phyloP scores from a whole-genome alignment of 176 grass and related monocot species.

The Aegilops longissima region DNA sequence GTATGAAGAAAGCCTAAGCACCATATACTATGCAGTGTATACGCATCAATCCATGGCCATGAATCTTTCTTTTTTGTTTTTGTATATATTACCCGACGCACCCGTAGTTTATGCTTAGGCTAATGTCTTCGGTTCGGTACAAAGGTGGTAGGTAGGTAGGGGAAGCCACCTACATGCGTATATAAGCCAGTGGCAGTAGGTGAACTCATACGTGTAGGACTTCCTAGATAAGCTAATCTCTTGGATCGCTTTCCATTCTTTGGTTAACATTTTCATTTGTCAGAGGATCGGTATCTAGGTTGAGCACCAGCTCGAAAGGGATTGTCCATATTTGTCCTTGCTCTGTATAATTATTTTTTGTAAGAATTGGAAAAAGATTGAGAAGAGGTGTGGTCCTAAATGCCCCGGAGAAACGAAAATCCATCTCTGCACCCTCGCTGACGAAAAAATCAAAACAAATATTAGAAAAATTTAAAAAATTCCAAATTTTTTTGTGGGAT shows the following conservation, averaged over 20 bases:
- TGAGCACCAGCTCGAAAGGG: constrained; percentile 25
- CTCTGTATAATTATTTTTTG: background rate
- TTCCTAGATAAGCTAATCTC: constrained; percentile 12
- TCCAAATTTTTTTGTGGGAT: no score
- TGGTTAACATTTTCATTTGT: background rate
- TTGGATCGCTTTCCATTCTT: background rate
- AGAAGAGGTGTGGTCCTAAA: background rate
- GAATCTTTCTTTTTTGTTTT: background rate
- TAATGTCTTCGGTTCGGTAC: constrained; percentile 1
- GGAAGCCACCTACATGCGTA: background rate
- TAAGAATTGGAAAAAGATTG: background rate
- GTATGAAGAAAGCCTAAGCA: constrained; percentile 6
- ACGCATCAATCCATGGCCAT: background rate
- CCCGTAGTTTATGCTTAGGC: background rate
- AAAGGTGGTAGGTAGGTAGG: background rate
- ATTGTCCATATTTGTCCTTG: constrained; percentile 8
- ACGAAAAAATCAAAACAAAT: no score
- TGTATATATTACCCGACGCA: background rate
- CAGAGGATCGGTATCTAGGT: background rate
- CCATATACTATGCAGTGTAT: background rate
- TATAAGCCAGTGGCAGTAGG: constrained; percentile 34
- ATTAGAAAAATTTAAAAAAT: no score
- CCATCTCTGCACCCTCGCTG: no score
- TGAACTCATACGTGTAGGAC: constrained; percentile 36
- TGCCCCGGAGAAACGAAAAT: background rate